Evolutionary conservation across 2,329 filamentous ascomycete genomes (phyloP), one percentile per base, ranked within the genome.

Genomic region (Escovopsis sp.): DNA sequence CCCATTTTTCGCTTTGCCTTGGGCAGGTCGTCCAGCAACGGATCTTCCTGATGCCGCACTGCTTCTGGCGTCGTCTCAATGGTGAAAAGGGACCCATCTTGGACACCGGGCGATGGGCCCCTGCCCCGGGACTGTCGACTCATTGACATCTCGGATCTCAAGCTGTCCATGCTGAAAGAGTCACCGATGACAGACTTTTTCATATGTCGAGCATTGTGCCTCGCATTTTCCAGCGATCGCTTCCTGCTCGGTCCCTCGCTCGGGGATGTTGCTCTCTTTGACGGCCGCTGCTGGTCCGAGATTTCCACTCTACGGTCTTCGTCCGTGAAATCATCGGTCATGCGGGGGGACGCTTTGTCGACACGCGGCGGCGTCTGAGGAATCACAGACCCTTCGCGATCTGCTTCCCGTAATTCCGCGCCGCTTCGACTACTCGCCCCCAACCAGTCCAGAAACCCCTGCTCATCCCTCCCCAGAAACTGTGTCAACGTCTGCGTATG

Each of bases 401-500:
- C 48, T 11, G 23, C 23, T 11, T 3, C 8, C 6, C 11, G 12
- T 8, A 11, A 7, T 30, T 39, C 11, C 36, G 37, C 41, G 33
- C 44, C 48, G 11, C 44, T n/a, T 18, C n/a, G 26, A 23, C 18
- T 23, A 15, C 9, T 15, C 15, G 53, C 50, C 37, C 51, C 53
- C 1, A 63, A 52, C 60, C 60, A 63, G 23, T 56, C 53, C 26
- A 57, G 50, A 30, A 63, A 62, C 1, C 49, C 58, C 51, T n/a
- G 53, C 48, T 54, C 54, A 3, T 53, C 50, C 6, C 50, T 50
- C 2, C 53, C 53, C 11, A 63, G 46, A 26, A 65, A 57, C 42
- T 67, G 64, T 12, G 64, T 67, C 43, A 67, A 48, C 3, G 64
- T 67, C 45, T 67, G 64, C 12, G 64, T 66, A 36, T 64, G 60